These are phyloP conservation scores for Amanita pseudoporphyria DNA, from an alignment of 768 basidiomycete species.

Conservation along the genomic window DNA sequence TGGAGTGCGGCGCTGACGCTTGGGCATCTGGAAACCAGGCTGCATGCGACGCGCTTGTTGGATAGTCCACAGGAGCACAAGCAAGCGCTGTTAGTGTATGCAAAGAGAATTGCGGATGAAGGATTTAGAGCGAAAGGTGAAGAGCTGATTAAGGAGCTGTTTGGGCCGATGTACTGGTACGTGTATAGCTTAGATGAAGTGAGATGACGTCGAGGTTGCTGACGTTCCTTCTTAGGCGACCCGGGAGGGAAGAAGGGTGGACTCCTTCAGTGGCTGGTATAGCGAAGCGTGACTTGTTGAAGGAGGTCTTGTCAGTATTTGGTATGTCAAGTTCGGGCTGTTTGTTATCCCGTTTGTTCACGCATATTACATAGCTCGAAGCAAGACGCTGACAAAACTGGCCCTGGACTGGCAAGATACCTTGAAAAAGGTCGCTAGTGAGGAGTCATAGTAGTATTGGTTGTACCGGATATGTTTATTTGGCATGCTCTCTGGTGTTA, in stretches of 20 bases:
- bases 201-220: background rate
- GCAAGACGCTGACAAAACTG: conserved; percentile 65
- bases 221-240: conserved; percentile 42
- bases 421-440: conserved; percentile 51
- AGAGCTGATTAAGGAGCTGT: conserved; percentile 83
- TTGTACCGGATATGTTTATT: background rate
- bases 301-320: conserved; percentile 71
- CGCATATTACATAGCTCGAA: conserved; percentile 39
- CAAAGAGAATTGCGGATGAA: conserved; percentile 82
- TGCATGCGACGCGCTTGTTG: conserved; percentile 64
- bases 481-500: background rate
- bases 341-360: background rate
- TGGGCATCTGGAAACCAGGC: conserved; percentile 78
- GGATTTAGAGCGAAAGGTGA: conserved; percentile 84
- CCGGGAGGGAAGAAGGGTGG: conserved; percentile 59
- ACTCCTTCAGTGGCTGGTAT: conserved; percentile 59
- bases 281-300: conserved; percentile 72
- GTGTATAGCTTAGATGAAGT: conserved; percentile 19
- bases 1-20: conserved; percentile 79
- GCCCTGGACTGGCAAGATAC: conserved; percentile 79
- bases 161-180: conserved; percentile 86
- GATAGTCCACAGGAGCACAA: conserved; percentile 86
- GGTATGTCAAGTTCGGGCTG: conserved; percentile 38
- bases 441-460: conserved; percentile 25
- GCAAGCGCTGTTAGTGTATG: conserved; percentile 63